Evolutionary conservation across 805 yeast species (phyloP), one percentile per base, ranked within the genome.

Genomic region (Ogataea neopini): DNA sequence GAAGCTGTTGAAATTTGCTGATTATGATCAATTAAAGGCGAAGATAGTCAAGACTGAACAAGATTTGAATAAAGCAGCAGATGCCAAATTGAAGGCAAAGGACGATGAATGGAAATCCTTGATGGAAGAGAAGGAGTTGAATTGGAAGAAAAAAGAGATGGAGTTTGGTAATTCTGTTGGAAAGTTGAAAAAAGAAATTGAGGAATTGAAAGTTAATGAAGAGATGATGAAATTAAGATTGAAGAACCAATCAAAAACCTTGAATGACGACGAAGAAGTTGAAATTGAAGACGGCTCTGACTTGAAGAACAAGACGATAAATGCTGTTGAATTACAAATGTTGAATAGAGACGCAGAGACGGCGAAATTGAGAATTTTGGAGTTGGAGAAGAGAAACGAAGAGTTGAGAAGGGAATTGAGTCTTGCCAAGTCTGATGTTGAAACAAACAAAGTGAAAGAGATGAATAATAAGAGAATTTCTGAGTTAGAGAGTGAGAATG

Each of bases 361-460:
- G 22, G 77, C 87, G 37, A 86, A 87, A 56, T 69, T 79, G 44
- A 76, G 94, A 48, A 77, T 82, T 1, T 62, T 80, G 42, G 89
- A 85, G 57, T 75, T 90, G 45, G 96, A 89, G 62, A 78, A 78
- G 51, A 74, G 96, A 49, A 91, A 89, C 59, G 87, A 86, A 59
- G 83, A 84, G 43, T 71, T 90, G 45, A 77, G 88, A 49, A 73
- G 81, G 14, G 86, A 86, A 46, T 64, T 90, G 44, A 78, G 85
- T 35, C 66, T 72, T 38, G 73, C 80, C 2, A 78, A 78, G 32
- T 74, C 77, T 45, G 73, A 64, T 8, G 67, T 66, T 3, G 79
- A 66, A 53, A 71, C 59, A 60, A 77, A 69, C 54, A 75, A 62
- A 54, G 53, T 76, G 20, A 69, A 69, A 44, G 75, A 74, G 49